phyloP scores from a whole-genome alignment of 768 basidiomycete genomes.

The Suillus clintonianus region DNA sequence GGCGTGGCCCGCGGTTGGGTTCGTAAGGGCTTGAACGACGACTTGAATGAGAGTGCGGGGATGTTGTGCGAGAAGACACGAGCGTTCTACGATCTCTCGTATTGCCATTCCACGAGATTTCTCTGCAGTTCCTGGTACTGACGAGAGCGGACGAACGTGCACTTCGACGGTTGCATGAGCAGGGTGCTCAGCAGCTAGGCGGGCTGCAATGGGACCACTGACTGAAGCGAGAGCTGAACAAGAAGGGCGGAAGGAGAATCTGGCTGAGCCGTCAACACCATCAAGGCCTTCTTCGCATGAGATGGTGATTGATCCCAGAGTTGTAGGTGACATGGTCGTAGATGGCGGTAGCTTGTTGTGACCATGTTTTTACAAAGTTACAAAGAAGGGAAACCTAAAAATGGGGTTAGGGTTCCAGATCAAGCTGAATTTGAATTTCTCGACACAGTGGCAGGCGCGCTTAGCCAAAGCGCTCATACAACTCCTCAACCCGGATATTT shows the following conservation, averaged over 20 bases:
- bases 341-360: background rate
- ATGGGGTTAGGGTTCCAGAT: conserved; percentile 2
- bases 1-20: conserved; percentile 27
- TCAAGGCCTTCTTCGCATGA: conserved; percentile 56
- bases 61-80: conserved; percentile 63
- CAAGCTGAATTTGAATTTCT: background rate
- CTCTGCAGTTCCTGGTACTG: conserved; percentile 68
- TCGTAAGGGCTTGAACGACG: conserved; percentile 64
- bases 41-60: conserved; percentile 78
- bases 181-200: conserved; percentile 67
- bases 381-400: background rate
- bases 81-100: conserved; percentile 57
- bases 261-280: conserved; percentile 77
- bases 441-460: background rate
- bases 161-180: conserved; percentile 78
- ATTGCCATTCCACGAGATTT: conserved; percentile 59
- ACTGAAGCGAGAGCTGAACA: conserved; percentile 62
- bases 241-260: conserved; percentile 45
- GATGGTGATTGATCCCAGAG: conserved; percentile 31
- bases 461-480: background rate
- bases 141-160: conserved; percentile 64
- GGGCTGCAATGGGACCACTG: conserved; percentile 80
- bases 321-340: background rate
- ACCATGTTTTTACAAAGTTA: background rate
- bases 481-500: background rate